A percentile compares a stretch with the other conserved stretches of the same genome.
These are phyloP conservation scores for Psilocybe tampanensis DNA, from an alignment of 768 basidiomycete genomes.

Conservation along the genomic window DNA sequence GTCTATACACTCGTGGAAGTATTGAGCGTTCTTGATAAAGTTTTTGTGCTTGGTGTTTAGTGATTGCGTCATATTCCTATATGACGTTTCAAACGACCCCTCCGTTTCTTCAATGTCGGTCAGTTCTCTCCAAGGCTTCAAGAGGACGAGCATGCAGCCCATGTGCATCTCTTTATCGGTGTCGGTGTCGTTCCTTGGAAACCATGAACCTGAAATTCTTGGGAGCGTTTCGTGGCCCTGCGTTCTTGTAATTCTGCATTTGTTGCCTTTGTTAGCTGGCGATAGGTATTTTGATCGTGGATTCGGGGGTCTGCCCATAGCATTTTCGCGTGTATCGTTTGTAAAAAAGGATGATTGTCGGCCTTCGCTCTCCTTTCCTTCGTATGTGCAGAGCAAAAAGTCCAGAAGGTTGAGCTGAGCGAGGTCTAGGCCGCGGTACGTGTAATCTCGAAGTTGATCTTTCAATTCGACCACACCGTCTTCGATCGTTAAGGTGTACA, in stretches of 20 bases:
- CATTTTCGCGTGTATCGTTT: too few relatives aligned
- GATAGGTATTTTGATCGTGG: not conserved
- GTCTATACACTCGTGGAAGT: conserved; percentile 32
- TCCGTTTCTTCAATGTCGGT: conserved; percentile 20
- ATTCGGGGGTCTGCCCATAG: conserved; percentile 16
- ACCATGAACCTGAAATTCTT: conserved; percentile 33
- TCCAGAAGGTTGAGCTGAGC: conserved; percentile 17
- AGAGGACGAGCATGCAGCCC: too few relatives aligned
- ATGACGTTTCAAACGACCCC: conserved; percentile 22
- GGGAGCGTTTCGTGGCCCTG: conserved; percentile 35
- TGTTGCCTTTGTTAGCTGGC: not conserved
- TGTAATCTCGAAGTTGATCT: conserved; percentile 24
- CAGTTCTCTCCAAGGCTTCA: conserved; percentile 35
- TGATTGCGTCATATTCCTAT: conserved; percentile 17
- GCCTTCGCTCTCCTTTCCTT: conserved; percentile 1
- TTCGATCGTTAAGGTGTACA: not conserved
- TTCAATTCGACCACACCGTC: conserved; percentile 6
- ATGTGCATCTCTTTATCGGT: conserved; percentile 21
- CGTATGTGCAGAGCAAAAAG: conserved; percentile 24
- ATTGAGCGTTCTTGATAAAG: conserved; percentile 30
- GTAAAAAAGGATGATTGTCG: too few relatives aligned
- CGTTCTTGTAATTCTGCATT: conserved; percentile 20
- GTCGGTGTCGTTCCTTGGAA: conserved; percentile 23
- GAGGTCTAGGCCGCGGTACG: conserved; percentile 14
- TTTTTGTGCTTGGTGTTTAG: too few relatives aligned